These are phyloP conservation scores for Mucor lusitanicus DNA, from an alignment of 371 early-diverging fungal species.

Conservation along the genomic window DNA sequence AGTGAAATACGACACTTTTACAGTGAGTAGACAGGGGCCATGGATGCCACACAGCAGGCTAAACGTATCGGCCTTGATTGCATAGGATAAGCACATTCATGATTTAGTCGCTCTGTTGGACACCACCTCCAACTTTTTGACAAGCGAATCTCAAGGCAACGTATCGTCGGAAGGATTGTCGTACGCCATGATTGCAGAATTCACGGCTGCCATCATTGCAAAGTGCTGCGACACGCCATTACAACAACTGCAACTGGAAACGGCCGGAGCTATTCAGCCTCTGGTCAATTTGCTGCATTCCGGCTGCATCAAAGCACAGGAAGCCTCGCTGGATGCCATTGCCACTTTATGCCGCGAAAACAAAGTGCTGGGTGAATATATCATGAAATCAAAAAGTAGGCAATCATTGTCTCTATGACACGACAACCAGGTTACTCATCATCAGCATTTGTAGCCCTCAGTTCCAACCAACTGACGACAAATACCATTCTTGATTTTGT, in stretches of 20 bases:
- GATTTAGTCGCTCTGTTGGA: constrained; percentile 37
- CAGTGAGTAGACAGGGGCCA: constrained; percentile 36
- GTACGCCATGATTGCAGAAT: constrained; percentile 65
- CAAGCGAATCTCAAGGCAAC: constrained; percentile 22
- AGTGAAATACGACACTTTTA: constrained; percentile 54
- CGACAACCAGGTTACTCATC: neutral
- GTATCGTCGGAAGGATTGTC: constrained; percentile 49
- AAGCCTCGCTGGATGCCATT: constrained; percentile 80
- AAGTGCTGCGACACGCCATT: constrained; percentile 63
- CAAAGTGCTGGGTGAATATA: constrained; percentile 47
- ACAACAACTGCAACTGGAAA: constrained; percentile 63
- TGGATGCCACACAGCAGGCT: neutral
- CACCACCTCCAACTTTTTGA: constrained; percentile 25
- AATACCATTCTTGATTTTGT: constrained; percentile 66
- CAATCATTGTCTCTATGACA: neutral
- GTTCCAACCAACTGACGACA: constrained; percentile 35
- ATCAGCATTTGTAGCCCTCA: constrained; percentile 19
- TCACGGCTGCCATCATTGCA: constrained; percentile 69
- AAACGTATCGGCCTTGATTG: neutral
- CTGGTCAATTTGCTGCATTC: constrained; percentile 64
- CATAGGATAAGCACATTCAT: constrained; percentile 44
- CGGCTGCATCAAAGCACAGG: constrained; percentile 67
- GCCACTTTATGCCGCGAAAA: constrained; percentile 71
- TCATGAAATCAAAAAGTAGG: constrained; percentile 56
- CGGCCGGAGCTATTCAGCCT: constrained; percentile 61